Evolutionary conservation across 371 early-diverging fungal species (phyloP).

Genomic region (Funneliformis caledonium): DNA sequence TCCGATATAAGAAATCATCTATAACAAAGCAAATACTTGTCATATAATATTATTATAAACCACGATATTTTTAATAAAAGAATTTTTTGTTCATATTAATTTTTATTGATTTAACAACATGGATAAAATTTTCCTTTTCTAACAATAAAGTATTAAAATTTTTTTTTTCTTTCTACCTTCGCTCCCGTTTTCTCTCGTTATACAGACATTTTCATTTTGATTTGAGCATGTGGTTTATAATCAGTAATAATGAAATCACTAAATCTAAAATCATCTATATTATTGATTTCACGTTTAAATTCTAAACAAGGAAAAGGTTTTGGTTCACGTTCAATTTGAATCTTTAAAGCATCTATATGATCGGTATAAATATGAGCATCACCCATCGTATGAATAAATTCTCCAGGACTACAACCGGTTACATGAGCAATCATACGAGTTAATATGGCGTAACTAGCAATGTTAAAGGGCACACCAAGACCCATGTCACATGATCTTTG

Average conservation of each 20-base stretch:
- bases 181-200: constrained; percentile 45
- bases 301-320: constrained; percentile 85
- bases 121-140: too few species aligned
- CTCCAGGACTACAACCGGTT: constrained; percentile 80
- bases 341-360: constrained; percentile 89
- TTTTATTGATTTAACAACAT: too few species aligned
- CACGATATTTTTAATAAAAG: too few species aligned
- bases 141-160: too few species aligned
- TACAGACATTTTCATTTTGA: constrained; percentile 97
- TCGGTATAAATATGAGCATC: constrained; percentile 98
- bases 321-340: constrained; percentile 87
- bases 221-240: constrained; percentile 89
- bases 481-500: constrained; percentile 35
- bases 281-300: constrained; percentile 65
- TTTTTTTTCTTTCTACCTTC: too few species aligned
- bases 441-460: constrained; percentile 27
- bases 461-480: constrained; percentile 28
- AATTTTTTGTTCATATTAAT: too few species aligned
- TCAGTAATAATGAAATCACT: constrained; percentile 89
- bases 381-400: constrained; percentile 96
- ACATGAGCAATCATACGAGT: constrained; percentile 22
- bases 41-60: too few species aligned
- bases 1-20: too few species aligned
- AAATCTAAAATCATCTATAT: constrained; percentile 84
- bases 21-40: too few species aligned